These are phyloP conservation scores for Ramaria rubella DNA, from an alignment of 768 basidiomycete species.

Conservation along the genomic window DNA sequence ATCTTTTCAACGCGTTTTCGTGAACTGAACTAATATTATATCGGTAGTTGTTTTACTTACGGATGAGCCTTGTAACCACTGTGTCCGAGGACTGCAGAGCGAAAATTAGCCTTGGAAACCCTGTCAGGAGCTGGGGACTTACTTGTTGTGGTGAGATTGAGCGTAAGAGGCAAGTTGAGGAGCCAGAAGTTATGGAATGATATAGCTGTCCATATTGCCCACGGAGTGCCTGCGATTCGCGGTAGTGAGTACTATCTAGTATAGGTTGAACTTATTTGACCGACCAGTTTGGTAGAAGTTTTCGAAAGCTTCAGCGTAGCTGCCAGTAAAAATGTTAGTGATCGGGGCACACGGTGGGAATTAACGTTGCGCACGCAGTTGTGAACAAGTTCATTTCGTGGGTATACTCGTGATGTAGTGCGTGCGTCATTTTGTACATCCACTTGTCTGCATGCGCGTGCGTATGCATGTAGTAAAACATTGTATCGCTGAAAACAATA, in stretches of 20 bases:
- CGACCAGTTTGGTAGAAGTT: background rate
- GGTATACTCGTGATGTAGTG: background rate
- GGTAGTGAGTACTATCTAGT: background rate
- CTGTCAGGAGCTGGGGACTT: background rate
- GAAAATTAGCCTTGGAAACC: background rate
- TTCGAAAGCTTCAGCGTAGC: background rate
- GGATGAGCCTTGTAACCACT: background rate
- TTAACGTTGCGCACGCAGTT: background rate
- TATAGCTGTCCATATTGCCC: background rate
- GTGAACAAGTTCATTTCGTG: conserved; percentile 1
- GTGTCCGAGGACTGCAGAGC: background rate
- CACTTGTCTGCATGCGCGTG: background rate
- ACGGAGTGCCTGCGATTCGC: background rate
- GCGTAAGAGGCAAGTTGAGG: background rate
- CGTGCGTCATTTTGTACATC: background rate
- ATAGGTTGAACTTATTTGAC: background rate
- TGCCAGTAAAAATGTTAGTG: background rate
- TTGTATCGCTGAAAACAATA: background rate
- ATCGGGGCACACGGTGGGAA: background rate
- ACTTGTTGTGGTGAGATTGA: background rate
- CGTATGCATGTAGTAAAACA: background rate
- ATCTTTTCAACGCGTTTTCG: background rate
- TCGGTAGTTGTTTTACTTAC: background rate
- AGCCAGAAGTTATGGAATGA: conserved; percentile 1
- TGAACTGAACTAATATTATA: too few species aligned